Evolutionary conservation across 495 filamentous ascomycete genomes (phyloP).

Genomic region (Aspergillus homomorphus): DNA sequence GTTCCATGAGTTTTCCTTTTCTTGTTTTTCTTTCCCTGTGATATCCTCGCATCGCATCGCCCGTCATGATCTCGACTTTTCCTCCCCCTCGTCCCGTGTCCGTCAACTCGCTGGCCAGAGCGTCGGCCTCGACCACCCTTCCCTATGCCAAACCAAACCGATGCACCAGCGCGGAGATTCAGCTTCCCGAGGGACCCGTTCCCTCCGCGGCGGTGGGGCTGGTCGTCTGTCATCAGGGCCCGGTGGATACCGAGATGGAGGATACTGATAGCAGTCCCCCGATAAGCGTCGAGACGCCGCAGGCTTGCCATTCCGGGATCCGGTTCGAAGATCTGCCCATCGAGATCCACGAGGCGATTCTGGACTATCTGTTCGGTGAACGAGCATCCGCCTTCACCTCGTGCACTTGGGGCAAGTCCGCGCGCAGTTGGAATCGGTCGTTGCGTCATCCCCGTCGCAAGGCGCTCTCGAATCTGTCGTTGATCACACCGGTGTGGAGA

Average conservation of each 20-base stretch:
- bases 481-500: constrained; percentile 61
- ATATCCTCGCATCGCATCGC: constrained; percentile 15
- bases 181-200: constrained; percentile 22
- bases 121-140: constrained; percentile 18
- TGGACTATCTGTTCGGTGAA: constrained; percentile 67
- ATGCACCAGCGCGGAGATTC: constrained; percentile 28
- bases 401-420: constrained; percentile 37
- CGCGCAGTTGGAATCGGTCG: constrained; percentile 59
- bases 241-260: constrained; percentile 32
- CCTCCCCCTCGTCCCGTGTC: constrained; percentile 37
- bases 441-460: constrained; percentile 65
- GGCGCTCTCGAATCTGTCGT: constrained; percentile 60
- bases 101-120: constrained; percentile 33
- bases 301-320: constrained; percentile 14
- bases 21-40: constrained; percentile 10
- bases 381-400: constrained; percentile 56
- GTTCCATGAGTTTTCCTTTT: neutral
- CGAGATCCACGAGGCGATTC: constrained; percentile 69
- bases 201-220: constrained; percentile 16
- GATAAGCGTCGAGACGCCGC: constrained; percentile 10
- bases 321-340: constrained; percentile 56
- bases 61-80: constrained; percentile 32
- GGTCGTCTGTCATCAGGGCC: constrained; percentile 18
- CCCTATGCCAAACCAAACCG: constrained; percentile 24
- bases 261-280: constrained; percentile 13